A percentile compares a stretch with the other conserved stretches of the same genome.
These are phyloP conservation scores for Scheffersomyces titani DNA, from an alignment of 1,139 yeast species.

Conservation along the genomic window DNA sequence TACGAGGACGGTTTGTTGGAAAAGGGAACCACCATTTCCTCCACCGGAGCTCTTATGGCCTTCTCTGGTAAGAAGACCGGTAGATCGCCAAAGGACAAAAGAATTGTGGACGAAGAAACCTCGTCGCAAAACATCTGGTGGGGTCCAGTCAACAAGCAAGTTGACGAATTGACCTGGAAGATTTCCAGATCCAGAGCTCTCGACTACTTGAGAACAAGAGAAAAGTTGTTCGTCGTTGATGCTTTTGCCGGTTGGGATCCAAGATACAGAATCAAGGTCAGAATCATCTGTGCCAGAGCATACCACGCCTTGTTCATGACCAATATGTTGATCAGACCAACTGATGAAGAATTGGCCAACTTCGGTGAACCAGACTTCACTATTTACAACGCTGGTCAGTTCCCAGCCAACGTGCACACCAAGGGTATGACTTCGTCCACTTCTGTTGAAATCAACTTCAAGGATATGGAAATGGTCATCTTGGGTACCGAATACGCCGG, in stretches of 20 bases:
- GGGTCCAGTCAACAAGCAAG: conserved; percentile 98
- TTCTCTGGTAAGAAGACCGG: conserved; percentile 97
- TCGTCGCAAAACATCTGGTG: conserved; percentile 91
- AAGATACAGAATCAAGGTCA: conserved; percentile 92
- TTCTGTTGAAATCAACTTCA: conserved; percentile 94
- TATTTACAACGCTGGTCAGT: conserved; percentile 97
- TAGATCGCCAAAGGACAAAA: conserved; percentile 97
- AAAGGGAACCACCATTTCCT: conserved; percentile 87
- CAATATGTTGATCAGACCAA: conserved; percentile 96
- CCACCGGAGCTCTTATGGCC: conserved; percentile 95
- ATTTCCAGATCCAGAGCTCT: conserved; percentile 96
- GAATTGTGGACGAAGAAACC: conserved; percentile 93
- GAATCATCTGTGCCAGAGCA: conserved; percentile 97
- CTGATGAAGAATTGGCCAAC: conserved; percentile 80
- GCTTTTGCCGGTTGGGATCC: conserved; percentile 99
- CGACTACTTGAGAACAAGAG: conserved; percentile 95
- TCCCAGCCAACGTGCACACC: conserved; percentile 97
- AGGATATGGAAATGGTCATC: conserved; percentile 98
- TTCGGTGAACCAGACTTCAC: conserved; percentile 99
- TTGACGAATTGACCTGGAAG: conserved; percentile 92
- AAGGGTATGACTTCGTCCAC: conserved; percentile 97
- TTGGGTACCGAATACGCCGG: conserved; percentile 99
- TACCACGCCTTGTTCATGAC: conserved; percentile 98
- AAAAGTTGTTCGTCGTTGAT: conserved; percentile 90
- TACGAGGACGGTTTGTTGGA: conserved; percentile 95